Evolutionary conservation across 129 eudicot species (phyloP).

Genomic region (Chrysanthemum makinoi): DNA sequence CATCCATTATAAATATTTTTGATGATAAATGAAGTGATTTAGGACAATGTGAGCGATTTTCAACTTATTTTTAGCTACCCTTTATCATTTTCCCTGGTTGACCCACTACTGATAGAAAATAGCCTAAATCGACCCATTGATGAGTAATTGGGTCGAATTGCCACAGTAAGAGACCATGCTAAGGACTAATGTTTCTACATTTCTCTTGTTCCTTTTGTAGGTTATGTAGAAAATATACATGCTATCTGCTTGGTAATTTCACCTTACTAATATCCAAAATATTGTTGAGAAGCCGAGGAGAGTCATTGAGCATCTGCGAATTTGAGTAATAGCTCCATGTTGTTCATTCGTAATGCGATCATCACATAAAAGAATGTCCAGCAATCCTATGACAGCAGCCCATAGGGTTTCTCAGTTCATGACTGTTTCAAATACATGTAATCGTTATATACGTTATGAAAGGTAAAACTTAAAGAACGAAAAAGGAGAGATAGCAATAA

Average conservation of each 20-base stretch:
- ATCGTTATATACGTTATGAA: not conserved
- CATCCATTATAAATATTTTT: constrained; percentile 14
- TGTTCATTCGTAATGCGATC: constrained; percentile 81
- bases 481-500: constrained; percentile 3
- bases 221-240: not conserved
- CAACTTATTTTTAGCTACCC: too few species aligned
- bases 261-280: constrained; percentile 99
- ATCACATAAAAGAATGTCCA: constrained; percentile 91
- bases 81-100: too few species aligned
- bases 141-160: too few species aligned
- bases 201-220: too few species aligned
- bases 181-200: too few species aligned
- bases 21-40: too few species aligned
- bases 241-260: not conserved
- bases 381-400: constrained; percentile 99
- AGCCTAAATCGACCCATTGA: too few species aligned
- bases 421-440: constrained; percentile 49
- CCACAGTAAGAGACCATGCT: too few species aligned
- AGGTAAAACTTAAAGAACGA: not conserved
- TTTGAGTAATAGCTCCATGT: constrained; percentile 70
- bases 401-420: constrained; percentile 34
- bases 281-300: constrained; percentile 94
- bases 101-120: not conserved
- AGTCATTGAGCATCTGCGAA: constrained; percentile 94
- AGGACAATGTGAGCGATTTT: too few species aligned